Percentiles rank a stretch among this genome's conserved stretches.
Conservation (phyloP, 495 filamentous ascomycete species). For the Articulospora tetracladia region DNA sequence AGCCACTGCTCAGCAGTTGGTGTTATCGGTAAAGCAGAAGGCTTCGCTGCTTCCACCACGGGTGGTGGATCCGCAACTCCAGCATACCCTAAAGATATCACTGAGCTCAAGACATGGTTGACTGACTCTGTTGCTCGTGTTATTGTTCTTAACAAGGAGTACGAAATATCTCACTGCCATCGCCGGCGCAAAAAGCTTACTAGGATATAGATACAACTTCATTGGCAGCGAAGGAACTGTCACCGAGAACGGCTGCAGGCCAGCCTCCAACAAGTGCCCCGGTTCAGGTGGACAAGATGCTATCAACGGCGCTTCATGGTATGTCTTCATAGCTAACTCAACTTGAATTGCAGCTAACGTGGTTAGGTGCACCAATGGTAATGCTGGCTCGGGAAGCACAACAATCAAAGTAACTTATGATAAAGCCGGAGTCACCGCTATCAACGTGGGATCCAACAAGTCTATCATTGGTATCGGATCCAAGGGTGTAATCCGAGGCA, state of each 20-base stretch:
- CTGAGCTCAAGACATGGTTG: conserved; percentile 32
- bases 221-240: conserved; percentile 37
- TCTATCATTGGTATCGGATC: conserved; percentile 30
- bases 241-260: conserved; percentile 38
- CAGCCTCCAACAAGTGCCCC: conserved; percentile 28
- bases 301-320: conserved; percentile 36
- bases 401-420: conserved; percentile 21
- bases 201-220: conserved; percentile 35
- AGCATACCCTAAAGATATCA: conserved; percentile 37
- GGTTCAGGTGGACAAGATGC: conserved; percentile 35
- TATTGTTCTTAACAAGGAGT: conserved; percentile 42
- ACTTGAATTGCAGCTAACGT: no score
- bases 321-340: no score
- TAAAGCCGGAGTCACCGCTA: conserved; percentile 27
- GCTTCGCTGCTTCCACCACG: conserved; percentile 34
- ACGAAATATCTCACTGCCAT: not conserved
- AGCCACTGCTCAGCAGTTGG: not conserved
- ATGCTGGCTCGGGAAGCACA: conserved; percentile 37
- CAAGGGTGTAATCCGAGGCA: conserved; percentile 34
- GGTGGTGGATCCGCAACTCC: conserved; percentile 45
- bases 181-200: not conserved
- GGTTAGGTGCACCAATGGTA: conserved; percentile 22
- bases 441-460: conserved; percentile 34
- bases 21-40: conserved; percentile 38
- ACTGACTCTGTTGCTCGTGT: conserved; percentile 40